These are phyloP conservation scores for Hsuehochloa calcarea DNA, from an alignment of 176 grass and related monocot genomes.

Conservation along the genomic window DNA sequence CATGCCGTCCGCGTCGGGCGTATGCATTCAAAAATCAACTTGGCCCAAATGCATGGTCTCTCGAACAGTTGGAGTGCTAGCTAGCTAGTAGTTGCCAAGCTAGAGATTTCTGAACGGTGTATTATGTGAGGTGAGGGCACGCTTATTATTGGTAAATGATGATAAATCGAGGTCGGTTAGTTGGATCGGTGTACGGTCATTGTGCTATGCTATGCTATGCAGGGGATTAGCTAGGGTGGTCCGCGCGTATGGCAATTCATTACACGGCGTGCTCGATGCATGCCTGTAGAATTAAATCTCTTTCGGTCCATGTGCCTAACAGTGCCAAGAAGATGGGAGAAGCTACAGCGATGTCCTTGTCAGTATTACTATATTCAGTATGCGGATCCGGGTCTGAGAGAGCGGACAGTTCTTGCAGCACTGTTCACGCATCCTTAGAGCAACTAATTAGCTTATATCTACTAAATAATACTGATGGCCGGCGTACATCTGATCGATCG, in stretches of 20 bases:
- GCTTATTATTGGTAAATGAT: not conserved
- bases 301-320: not conserved
- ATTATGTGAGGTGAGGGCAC: not conserved
- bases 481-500: not conserved
- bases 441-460: not conserved
- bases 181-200: not conserved
- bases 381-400: too few species aligned
- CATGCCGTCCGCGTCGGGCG: slow-evolving; percentile 1
- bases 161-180: not conserved
- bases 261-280: not conserved
- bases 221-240: not conserved
- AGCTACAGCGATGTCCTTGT: not conserved
- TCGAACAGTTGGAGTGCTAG: not conserved
- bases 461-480: not conserved
- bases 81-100: not conserved
- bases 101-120: not conserved
- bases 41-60: not conserved
- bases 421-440: not conserved
- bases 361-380: not conserved
- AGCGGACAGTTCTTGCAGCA: not conserved
- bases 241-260: not conserved
- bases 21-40: not conserved
- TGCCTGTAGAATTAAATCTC: not conserved
- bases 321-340: not conserved
- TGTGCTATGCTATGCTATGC: not conserved